Base-by-base conservation (phyloP, 2,329 filamentous ascomycete species). In the Arthrobotrys entomopaga region DNA sequence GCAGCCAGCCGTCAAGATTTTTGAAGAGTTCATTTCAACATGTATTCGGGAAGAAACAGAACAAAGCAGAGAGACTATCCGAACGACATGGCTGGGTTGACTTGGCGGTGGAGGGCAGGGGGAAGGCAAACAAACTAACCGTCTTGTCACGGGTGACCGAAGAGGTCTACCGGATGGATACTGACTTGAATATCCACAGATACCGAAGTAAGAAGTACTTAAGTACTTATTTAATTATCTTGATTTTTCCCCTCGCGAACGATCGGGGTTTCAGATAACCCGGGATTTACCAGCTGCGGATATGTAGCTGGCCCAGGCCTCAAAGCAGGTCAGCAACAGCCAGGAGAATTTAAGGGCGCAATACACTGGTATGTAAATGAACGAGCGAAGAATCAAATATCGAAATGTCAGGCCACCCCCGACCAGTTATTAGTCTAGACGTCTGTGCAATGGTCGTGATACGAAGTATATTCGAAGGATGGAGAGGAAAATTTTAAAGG, bases 201-300 rank as follows among this genome's bases (percentile, higher is more conserved):
- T 29, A 29, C 7, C 7, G 3, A 3, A 7, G 26, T 29, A 29
- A n/a, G n/a, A n/a, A n/a, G n/a, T n/a, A n/a, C n/a, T n/a, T n/a
- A n/a, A n/a, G n/a, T n/a, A n/a, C n/a, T n/a, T n/a, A n/a, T n/a
- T n/a, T n/a, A n/a, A n/a, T n/a, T n/a, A n/a, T n/a, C n/a, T n/a
- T 48, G 64, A 54, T 48, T 20, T 2, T 56, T 46, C 22, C n/a
- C 50, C 29, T 59, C 20, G 24, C 13, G 16, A 59, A 29, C 56
- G 56, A 59, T 46, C 24, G 40, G 24, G 24, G 65, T 69, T 69
- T 69, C 65, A 69, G 65, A 56, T 38, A 40, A 46, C 16, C 65
- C 65, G 34, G 65, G 56, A 49, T 56, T 40, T 43, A 26, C 43
- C 20, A 46, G 29, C 29, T 34, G 29, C 29, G 10, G 10, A 34